Evolutionary conservation across 2,329 filamentous ascomycete genomes (phyloP).

Genomic region (Cordyceps tenuipes): DNA sequence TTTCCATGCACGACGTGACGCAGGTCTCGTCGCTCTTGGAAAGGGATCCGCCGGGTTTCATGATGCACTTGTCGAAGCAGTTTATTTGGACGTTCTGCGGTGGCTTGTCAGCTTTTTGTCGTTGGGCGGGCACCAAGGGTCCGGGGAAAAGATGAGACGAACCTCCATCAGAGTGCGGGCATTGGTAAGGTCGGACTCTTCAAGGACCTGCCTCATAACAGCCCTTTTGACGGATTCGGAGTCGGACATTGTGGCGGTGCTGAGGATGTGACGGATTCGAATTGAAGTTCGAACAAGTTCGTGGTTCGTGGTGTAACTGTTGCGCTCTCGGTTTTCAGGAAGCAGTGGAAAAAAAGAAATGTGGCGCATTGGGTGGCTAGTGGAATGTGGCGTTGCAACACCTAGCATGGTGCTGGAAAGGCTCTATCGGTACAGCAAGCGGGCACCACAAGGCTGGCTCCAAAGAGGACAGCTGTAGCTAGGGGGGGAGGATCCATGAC

Average conservation of each 20-base stretch:
- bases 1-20: slow-evolving; percentile 71
- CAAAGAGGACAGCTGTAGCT: slow-evolving; percentile 11
- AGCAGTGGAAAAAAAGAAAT: not conserved
- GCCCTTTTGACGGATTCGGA: slow-evolving; percentile 50
- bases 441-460: not conserved
- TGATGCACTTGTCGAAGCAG: slow-evolving; percentile 71
- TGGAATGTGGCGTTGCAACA: not conserved
- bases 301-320: not conserved
- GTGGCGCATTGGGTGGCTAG: not conserved
- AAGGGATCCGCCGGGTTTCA: slow-evolving; percentile 59
- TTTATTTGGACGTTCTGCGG: slow-evolving; percentile 68
- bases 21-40: slow-evolving; percentile 62
- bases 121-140: not conserved
- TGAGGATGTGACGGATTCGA: not conserved
- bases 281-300: not conserved
- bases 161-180: slow-evolving; percentile 64
- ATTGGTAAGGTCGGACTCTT: slow-evolving; percentile 59
- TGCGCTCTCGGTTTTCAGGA: not conserved
- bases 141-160: slow-evolving; percentile 19
- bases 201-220: slow-evolving; percentile 57
- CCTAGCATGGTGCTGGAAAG: not conserved
- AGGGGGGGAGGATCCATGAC: not conserved
- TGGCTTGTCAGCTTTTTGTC: not conserved
- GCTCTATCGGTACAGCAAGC: not conserved
- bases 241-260: slow-evolving; percentile 39